Base-by-base conservation (phyloP, 2,329 filamentous ascomycete genomes). In the Xylariomycetidae sp. region DNA sequence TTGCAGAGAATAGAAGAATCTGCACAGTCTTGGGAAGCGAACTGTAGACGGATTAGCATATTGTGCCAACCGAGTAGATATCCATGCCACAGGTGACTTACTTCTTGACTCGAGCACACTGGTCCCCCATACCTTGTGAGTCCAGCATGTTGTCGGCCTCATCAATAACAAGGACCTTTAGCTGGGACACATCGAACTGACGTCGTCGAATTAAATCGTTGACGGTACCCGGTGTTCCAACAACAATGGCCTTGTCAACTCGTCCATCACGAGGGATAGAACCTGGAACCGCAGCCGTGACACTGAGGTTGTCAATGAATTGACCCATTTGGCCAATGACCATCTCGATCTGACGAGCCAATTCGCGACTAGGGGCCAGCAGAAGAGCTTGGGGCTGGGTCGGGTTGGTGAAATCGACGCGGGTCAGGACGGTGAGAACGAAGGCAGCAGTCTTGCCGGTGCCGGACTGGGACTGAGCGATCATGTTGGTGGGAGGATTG, bases 111-210 rank as follows among this genome's bases (percentile, higher is more conserved):
- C 89, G 80, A 49, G 88, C 76, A 61, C 90, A 96, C 64, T 98
- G 92, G 38, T 96, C 92, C 32, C 92, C 92, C 35, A 98, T 71
- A 32, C 92, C 90, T 63, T 95, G 87, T 61, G 90, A 83, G 55
- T 96, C 92, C 39, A 98, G 68, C 92, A 98, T 98, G 65, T 95
- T 96, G 65, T 98, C 92, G 37, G 92, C 92, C 66, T 98, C 92
- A 53, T 98, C 92, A 33, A 98, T 73, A 35, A 95, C 90, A 40
- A 98, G 73, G 7, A 94, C 75, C 59, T 79, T 85, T 47, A 98
- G 69, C 37, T 79, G 64, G 13, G 72, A 76, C 1, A 78, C 62
- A 48, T 94, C 77, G 44, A 98, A 73, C 53, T 85, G 74, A 46
- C 79, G 74, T 50, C 81, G 79, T 52, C 82, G 81, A 51, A 95